Evolutionary conservation across 1,284 basidiomycete species (phyloP), one percentile per base, ranked within the genome.

Genomic region (Phylloboletellus chloephorus): DNA sequence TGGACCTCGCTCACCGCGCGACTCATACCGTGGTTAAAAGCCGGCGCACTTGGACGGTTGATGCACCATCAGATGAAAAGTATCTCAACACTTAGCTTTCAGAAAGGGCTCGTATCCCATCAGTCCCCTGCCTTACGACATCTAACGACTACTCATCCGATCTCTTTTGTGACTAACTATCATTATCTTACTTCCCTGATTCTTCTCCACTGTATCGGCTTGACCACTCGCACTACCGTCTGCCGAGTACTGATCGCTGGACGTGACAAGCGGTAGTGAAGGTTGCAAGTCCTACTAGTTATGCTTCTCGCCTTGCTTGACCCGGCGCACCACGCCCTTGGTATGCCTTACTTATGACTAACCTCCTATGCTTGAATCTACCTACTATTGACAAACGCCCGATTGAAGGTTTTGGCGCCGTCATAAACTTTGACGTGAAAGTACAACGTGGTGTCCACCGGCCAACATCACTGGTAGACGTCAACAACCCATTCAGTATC

Each of bases 1-100:
- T 50, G 80, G 81, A 19, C 79, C 81, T 39, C 67, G 77, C 33
- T 72, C 77, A 20, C 74, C 76, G 15, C 63, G 68, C 26, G 61
- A 58, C 41, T 74, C 73, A 5, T 52, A 48, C 25, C 55, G 31
- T 31, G 31, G 43, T 31, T 60, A 43, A 41, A 19, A 9, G 23
- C 11, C 11, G 17, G 25, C 19, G 35, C 31, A 11, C 19, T 11
- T 12, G n/a, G 13, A 20, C 26, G 11, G 33, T 26, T 11, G 4
- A 23, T 22, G 3, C 20, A 24, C 13, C 13, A 11, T 22, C 22
- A 16, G 19, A 28, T 13, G 15, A 31, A 41, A 36, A 39, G 13
- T 15, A 37, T 30, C 10, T 16, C 16, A n/a, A 32, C 29, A 19
- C 22, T 13, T 17, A 36, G 11, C 12, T 20, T 21, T 22, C 12